Conservation (phyloP, 2,329 filamentous ascomycete species). For the Dothistroma pini region DNA sequence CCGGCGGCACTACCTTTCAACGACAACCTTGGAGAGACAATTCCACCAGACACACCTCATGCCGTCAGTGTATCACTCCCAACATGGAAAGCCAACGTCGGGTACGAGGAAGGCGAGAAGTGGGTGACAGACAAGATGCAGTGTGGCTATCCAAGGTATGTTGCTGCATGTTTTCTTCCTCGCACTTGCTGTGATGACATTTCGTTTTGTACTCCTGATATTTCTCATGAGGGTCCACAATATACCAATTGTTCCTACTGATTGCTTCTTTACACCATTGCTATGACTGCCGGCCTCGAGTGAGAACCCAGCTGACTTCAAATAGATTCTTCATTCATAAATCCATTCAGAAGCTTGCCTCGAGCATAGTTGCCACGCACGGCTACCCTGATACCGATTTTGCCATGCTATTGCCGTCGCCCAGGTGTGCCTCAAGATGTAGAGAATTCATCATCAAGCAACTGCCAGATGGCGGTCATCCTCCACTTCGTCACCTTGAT, state of each 20-base stretch:
- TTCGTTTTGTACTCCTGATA: conserved; percentile 4
- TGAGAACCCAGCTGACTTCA: conserved; percentile 1
- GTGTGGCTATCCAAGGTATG: conserved; percentile 82
- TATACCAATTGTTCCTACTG: conserved; percentile 13
- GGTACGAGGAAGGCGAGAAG: conserved; percentile 85
- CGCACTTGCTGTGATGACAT: conserved; percentile 1
- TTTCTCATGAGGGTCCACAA: neutral
- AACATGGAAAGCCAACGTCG: conserved; percentile 86
- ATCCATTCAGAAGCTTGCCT: conserved; percentile 69
- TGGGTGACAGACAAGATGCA: conserved; percentile 84
- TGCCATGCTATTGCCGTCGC: conserved; percentile 80
- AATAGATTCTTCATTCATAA: conserved; percentile 86
- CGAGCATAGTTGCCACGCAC: conserved; percentile 62
- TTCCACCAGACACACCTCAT: conserved; percentile 74
- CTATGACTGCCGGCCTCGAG: too few species aligned
- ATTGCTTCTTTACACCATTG: neutral
- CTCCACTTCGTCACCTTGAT: conserved; percentile 56
- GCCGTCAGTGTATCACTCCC: conserved; percentile 95
- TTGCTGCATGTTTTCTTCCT: neutral
- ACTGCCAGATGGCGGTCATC: conserved; percentile 50
- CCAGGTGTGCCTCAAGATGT: conserved; percentile 67
- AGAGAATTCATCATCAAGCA: conserved; percentile 65
- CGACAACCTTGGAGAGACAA: conserved; percentile 58
- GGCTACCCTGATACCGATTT: conserved; percentile 57
- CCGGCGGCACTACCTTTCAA: conserved; percentile 31